Evolutionary conservation across 768 basidiomycete genomes (phyloP), one percentile per base, ranked within the genome.

Genomic region (Russula compacta): DNA sequence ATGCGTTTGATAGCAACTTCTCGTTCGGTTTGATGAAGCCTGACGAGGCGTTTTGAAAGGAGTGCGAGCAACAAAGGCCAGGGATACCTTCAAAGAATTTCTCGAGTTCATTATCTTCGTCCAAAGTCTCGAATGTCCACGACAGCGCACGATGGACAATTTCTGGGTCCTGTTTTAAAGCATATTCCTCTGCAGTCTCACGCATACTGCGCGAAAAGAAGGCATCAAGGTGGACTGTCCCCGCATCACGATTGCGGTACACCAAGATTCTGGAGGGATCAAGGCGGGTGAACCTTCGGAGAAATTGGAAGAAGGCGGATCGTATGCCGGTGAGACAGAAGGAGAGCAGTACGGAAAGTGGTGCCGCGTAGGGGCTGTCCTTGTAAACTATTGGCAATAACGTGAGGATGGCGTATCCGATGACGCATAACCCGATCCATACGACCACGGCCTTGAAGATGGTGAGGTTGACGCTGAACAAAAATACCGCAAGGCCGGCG

Each of bases 401-500:
- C 17, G 63, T 60, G 58, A 55, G 51, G 50, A 38, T 58, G 36
- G 63, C 33, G 44, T 69, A 70, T 17, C 63, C 11, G 2, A 59
- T 9, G 14, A 53, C 60, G 47, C 65, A 67, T 24, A 57, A 2
- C 4, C 38, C 48, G 6, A 66, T 46, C 24, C 66, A 60, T 3
- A 47, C 19, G 2, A 62, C 47, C 8, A 62, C 53, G 6, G 57
- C 54, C 3, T 53, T 56, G 15, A 67, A 66, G 36, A 67, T 56
- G 21, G 55, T 55, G 17, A 6, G 19, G 39, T 68, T 65, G 47
- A 69, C 67, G 6, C 73, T 68, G 56, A 69, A 69, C 35, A 81
- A 70, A 67, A 82, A 80, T 14, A 75, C 73, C 39, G 79, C 67
- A 33, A 83, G 72, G 46, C 79, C 77, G 35, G 76, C 73, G 67